Percentiles rank a stretch among this genome's conserved stretches.
Evolutionary conservation across 73 alveolate genomes (phyloP).

Genomic region (Uronychia binucleata): DNA sequence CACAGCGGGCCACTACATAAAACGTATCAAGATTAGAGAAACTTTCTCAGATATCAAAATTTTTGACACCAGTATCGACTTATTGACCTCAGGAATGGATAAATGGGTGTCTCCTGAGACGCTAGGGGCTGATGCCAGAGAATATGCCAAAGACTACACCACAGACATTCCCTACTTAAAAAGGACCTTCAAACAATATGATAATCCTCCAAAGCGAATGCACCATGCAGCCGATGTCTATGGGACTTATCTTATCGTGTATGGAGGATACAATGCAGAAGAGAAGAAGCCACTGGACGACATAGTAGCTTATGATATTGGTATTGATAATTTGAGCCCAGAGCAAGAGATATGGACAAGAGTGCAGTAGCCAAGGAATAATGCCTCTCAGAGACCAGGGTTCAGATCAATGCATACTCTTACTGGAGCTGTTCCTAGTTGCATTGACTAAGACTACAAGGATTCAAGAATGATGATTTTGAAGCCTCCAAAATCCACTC

Average conservation of each 20-base stretch:
- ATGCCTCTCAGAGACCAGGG: neutral
- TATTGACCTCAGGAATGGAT: too few species aligned
- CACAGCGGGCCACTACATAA: neutral
- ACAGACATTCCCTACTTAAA: neutral
- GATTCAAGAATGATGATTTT: neutral
- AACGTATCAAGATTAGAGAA: neutral
- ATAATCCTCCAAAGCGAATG: neutral
- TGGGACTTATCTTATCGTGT: neutral
- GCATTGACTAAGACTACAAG: neutral
- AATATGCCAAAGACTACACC: neutral
- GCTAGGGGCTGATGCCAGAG: neutral
- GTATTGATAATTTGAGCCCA: too few species aligned
- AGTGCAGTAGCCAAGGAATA: neutral
- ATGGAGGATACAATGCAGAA: neutral
- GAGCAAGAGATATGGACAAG: neutral
- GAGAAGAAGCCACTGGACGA: neutral
- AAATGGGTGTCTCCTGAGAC: neutral
- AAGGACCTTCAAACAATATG: neutral
- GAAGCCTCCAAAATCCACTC: neutral
- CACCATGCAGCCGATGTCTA: neutral
- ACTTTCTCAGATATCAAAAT: neutral
- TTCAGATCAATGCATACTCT: neutral
- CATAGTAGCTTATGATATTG: neutral
- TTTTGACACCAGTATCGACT: neutral
- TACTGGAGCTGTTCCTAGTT: neutral